A percentile compares a stretch with the other conserved stretches of the same genome.
phyloP scores from a whole-genome alignment of 805 yeast genomes.

The Candida glaebosa region DNA sequence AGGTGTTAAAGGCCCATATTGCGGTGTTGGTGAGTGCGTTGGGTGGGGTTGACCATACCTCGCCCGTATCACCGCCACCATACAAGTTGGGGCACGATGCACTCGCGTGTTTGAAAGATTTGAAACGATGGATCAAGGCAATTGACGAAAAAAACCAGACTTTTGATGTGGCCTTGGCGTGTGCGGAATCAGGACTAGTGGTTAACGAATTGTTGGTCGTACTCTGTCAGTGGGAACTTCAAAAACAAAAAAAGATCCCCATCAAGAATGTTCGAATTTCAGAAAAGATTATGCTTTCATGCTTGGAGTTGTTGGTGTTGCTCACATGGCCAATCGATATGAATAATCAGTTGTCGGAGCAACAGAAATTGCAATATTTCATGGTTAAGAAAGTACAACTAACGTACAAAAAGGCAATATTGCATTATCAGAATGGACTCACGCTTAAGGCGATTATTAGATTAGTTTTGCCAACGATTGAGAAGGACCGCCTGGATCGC shows the following conservation, averaged over 20 bases:
- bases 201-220: conserved; percentile 71
- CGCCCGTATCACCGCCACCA: conserved; percentile 37
- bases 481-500: conserved; percentile 51
- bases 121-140: conserved; percentile 81
- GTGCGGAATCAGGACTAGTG: conserved; percentile 75
- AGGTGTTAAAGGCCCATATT: conserved; percentile 64
- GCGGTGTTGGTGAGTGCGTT: conserved; percentile 80
- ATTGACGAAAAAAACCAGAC: conserved; percentile 72
- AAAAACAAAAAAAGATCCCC: conserved; percentile 28
- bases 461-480: conserved; percentile 60
- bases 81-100: conserved; percentile 90
- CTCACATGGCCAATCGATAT: conserved; percentile 83
- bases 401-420: conserved; percentile 63
- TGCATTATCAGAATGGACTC: conserved; percentile 55
- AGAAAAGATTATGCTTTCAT: conserved; percentile 66
- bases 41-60: conserved; percentile 79
- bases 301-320: conserved; percentile 76
- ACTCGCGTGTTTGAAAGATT: conserved; percentile 76
- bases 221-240: conserved; percentile 65
- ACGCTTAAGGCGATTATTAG: conserved; percentile 68
- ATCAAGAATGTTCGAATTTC: conserved; percentile 26
- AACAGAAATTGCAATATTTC: conserved; percentile 55
- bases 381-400: conserved; percentile 65
- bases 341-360: conserved; percentile 53
- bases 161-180: conserved; percentile 83